These are phyloP conservation scores for Apiospora aurea DNA, from an alignment of 2,329 filamentous ascomycete genomes.

Conservation along the genomic window DNA sequence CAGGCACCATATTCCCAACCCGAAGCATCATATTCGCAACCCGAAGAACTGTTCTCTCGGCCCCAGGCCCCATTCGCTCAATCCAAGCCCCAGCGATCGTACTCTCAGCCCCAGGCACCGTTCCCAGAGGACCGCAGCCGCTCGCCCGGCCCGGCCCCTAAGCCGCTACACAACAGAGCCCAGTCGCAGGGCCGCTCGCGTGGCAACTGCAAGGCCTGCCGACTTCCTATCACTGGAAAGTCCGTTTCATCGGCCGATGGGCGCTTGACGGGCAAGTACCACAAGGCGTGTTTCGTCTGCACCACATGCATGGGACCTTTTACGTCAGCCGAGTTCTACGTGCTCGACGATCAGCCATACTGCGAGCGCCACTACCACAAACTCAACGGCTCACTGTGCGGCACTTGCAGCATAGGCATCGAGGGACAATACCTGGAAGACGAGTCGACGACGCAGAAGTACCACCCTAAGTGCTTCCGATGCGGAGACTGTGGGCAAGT, in stretches of 20 bases:
- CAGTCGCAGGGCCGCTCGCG: conserved; percentile 57
- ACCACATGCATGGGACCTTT: conserved; percentile 83
- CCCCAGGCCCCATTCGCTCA: neutral
- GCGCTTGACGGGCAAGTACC: conserved; percentile 88
- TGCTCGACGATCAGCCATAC: conserved; percentile 85
- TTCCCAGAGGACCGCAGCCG: conserved; percentile 33
- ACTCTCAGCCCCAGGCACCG: neutral
- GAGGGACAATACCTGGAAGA: conserved; percentile 95
- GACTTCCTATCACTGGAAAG: conserved; percentile 81
- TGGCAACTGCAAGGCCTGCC: conserved; percentile 85
- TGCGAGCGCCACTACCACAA: conserved; percentile 93
- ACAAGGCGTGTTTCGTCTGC: conserved; percentile 95
- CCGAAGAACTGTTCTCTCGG: neutral
- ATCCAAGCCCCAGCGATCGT: neutral
- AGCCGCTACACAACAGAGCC: conserved; percentile 45
- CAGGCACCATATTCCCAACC: neutral
- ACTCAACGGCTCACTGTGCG: conserved; percentile 86
- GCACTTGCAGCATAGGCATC: conserved; percentile 81
- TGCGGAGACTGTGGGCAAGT: conserved; percentile 80
- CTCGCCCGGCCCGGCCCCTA: conserved; percentile 39
- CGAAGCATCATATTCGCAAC: neutral
- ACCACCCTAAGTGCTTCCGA: conserved; percentile 86
- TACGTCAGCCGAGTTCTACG: conserved; percentile 89
- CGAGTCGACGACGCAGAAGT: conserved; percentile 72
- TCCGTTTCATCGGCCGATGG: conserved; percentile 94